Evolutionary conservation across 2,329 filamentous ascomycete species (phyloP), one percentile per base, ranked within the genome.

Genomic region (Sporothrix phasma): DNA sequence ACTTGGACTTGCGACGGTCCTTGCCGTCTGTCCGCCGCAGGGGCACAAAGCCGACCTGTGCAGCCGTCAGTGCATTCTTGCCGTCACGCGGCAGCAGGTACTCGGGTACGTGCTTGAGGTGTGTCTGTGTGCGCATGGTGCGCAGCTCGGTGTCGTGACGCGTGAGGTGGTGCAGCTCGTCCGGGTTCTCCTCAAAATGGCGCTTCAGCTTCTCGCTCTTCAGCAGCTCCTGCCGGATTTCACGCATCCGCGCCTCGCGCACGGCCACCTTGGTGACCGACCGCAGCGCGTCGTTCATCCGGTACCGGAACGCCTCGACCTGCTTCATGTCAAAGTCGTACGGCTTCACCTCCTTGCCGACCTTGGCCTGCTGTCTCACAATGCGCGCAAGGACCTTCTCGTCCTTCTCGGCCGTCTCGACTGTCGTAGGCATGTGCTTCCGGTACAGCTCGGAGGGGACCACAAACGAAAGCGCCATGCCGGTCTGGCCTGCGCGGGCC

Each of bases 151-250:
- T 88, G 73, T 99, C 94, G 73, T 99, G 94, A 29, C 93, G 85
- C 69, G 97, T 80, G 73, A 96, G 91, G 43, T 86, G 84, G 19
- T 66, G 61, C 68, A 97, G 78, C 73, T 97, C 93, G 37, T 88
- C 86, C 0, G 94, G 94, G 74, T 99, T 97, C 75, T 99, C 94
- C 73, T 97, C 94, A 72, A 97, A 99, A 79, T 97, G 91, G 73
- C 92, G 84, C 76, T 94, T 92, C 63, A 99, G 79, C 76, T 96
- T 97, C 72, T 97, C 93, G 68, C 88, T 93, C 78, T 96, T 95
- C 70, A 97, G 81, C 13, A 99, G 81, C 74, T 97, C 94, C 73
- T 93, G 87, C 62, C 90, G 84, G 64, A 99, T 82, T 76, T 99
- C 93, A 66, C 90, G 85, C 10, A 90, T 89, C 59, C 94, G 84